phyloP scores from a whole-genome alignment of 495 filamentous ascomycete species.

The Talaromyces borbonicus region DNA sequence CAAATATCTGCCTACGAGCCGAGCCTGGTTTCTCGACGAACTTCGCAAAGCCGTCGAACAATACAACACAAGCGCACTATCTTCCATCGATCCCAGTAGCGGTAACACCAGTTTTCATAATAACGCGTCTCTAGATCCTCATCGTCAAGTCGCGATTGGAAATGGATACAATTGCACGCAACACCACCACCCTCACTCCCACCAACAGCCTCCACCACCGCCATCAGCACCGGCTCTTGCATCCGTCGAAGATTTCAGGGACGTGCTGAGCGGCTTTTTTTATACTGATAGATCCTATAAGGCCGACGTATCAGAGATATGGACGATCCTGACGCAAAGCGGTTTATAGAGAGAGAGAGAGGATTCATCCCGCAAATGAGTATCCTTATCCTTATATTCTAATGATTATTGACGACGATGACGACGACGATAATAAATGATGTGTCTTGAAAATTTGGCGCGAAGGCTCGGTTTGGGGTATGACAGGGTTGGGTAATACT shows the following conservation, averaged over 20 bases:
- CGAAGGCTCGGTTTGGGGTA: no score
- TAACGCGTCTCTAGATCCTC: no score
- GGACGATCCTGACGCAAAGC: slow-evolving; percentile 13
- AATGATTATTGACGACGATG: no score
- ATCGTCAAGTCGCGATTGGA: slow-evolving; percentile 1
- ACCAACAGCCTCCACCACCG: no score
- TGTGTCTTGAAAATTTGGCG: no score
- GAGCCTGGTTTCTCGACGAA: slow-evolving; percentile 29
- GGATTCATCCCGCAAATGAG: no score
- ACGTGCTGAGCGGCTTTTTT: slow-evolving; percentile 29
- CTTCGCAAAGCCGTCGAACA: slow-evolving; percentile 18
- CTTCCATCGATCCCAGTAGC: no score
- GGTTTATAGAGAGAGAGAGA: neutral
- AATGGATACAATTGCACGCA: no score
- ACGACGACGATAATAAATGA: no score
- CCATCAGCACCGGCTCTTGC: slow-evolving; percentile 23
- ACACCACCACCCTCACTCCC: no score
- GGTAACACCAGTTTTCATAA: no score
- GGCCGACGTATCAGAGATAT: slow-evolving; percentile 23
- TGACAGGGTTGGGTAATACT: neutral
- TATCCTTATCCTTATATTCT: no score
- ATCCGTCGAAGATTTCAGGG: slow-evolving; percentile 22
- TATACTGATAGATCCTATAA: slow-evolving; percentile 33
- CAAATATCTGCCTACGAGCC: slow-evolving; percentile 17
- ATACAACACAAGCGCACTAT: neutral